Base-by-base conservation (phyloP, 1,284 basidiomycete genomes). In the Tremellales sp. region DNA sequence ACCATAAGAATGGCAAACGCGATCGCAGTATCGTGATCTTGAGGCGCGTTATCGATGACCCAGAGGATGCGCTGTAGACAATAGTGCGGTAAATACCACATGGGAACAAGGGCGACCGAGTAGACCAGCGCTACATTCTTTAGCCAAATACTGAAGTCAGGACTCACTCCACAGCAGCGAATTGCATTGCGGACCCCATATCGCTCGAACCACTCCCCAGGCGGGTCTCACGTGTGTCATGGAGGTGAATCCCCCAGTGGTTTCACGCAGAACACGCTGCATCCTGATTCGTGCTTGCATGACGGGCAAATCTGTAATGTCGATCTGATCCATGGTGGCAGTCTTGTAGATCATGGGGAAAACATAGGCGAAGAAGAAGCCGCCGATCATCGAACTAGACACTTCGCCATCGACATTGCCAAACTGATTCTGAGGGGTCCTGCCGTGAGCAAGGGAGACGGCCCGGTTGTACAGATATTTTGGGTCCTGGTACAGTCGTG, bases 221-320 rank as follows among this genome's bases (percentile, higher is more conserved):
- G 34, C 8, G 16, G n/a, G n/a, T 36, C 22, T 9, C 34, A 16
- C n/a, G 8, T 36, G 16, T 8, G 34, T 18, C 34, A 36, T 8
- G 10, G 29, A 32, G n/a, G 10, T n/a, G 29, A 32, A n/a, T n/a
- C n/a, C n/a, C n/a, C n/a, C n/a, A n/a, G n/a, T n/a, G 26, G 63
- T 51, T 12, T 63, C 45, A 12, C 46, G 32, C 27, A 63, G 54
- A 16, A 61, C 51, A 36, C 56, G 53, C 41, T 66, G 60, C 4
- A 61, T 54, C 10, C 60, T 43, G 78, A 87, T 82, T 55, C 79
- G 70, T 0, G 76, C 79, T 0, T 82, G 80, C 5, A 87, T 77
- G 47, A 88, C 82, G 1, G 88, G 88, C 34, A 91, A 71, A 65
- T 91, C 87, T 34, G 81, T 84, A 22, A 89, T 85, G 59, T 91